These are phyloP conservation scores for Botrytis tulipae DNA, from an alignment of 2,329 filamentous ascomycete species.

Conservation along the genomic window DNA sequence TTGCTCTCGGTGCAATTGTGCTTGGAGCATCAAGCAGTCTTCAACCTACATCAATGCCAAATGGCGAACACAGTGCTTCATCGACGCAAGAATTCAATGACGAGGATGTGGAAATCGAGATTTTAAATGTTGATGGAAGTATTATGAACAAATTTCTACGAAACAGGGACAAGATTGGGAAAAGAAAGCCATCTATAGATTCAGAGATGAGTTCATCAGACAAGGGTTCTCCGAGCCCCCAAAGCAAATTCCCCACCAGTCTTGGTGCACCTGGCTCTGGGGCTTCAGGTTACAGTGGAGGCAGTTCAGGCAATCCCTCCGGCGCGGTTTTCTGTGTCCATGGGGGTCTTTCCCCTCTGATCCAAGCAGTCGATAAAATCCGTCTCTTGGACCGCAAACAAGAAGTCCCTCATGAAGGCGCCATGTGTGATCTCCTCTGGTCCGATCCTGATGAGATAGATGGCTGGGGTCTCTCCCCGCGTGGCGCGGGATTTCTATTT, in stretches of 20 bases:
- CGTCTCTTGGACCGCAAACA: slow-evolving; percentile 92
- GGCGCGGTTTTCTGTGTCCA: slow-evolving; percentile 94
- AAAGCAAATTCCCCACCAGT: slow-evolving; percentile 45
- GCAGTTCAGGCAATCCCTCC: slow-evolving; percentile 63
- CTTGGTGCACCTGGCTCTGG: slow-evolving; percentile 77
- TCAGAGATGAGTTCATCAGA: slow-evolving; percentile 41
- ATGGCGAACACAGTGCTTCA: slow-evolving; percentile 43
- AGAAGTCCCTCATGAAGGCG: slow-evolving; percentile 96
- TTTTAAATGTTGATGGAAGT: slow-evolving; percentile 79
- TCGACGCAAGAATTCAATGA: slow-evolving; percentile 52
- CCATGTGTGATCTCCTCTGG: slow-evolving; percentile 98
- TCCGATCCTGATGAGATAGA: slow-evolving; percentile 98
- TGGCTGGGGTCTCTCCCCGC: slow-evolving; percentile 80
- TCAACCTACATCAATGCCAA: slow-evolving; percentile 46
- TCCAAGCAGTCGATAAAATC: slow-evolving; percentile 95
- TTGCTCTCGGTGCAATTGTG: slow-evolving; percentile 95
- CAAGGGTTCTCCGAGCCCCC: slow-evolving; percentile 28
- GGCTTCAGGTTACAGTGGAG: slow-evolving; percentile 67
- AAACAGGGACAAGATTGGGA: slow-evolving; percentile 35
- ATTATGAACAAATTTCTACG: slow-evolving; percentile 72
- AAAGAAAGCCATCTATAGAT: slow-evolving; percentile 41
- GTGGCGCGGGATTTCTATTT: slow-evolving; percentile 89
- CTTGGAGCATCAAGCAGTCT: slow-evolving; percentile 77
- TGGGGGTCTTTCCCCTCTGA: slow-evolving; percentile 84
- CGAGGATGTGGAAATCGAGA: slow-evolving; percentile 86